Conservation (phyloP, 306 rosid genomes). For the Quercus bicolor region DNA sequence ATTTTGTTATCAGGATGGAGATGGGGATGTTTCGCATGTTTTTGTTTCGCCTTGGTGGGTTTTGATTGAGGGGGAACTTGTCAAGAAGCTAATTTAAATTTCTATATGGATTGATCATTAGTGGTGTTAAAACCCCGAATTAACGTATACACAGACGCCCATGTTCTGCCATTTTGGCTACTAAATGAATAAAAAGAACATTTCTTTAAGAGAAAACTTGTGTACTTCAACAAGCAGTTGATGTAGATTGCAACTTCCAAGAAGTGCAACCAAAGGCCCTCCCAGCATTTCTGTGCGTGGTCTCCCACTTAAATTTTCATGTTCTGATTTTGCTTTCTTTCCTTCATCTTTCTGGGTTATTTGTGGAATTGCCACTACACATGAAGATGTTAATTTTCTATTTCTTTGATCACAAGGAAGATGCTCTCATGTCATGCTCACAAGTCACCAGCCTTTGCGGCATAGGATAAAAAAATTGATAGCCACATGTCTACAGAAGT, state of each 20-base stretch:
- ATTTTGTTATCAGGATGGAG: too few species aligned
- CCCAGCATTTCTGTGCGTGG: slow-evolving; percentile 8
- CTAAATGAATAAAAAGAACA: not conserved
- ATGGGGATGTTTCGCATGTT: too few species aligned
- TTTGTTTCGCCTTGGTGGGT: too few species aligned
- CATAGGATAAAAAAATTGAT: not conserved
- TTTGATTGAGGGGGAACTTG: too few species aligned
- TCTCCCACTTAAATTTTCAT: not conserved
- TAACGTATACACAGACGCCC: too few species aligned
- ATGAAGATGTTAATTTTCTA: not conserved
- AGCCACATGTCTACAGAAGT: not conserved
- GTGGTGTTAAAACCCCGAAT: too few species aligned
- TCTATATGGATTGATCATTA: too few species aligned
- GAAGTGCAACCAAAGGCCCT: not conserved
- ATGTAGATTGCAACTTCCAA: not conserved
- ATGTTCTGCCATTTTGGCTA: too few species aligned
- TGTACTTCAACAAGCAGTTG: not conserved
- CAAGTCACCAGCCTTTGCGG: too few species aligned
- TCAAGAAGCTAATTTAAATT: too few species aligned
- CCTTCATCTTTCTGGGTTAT: not conserved
- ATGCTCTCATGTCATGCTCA: not conserved
- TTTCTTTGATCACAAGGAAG: not conserved
- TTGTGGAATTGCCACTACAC: not conserved
- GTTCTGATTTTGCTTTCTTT: not conserved
- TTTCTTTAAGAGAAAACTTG: not conserved